Percentiles rank a stretch among this genome's conserved stretches.
These are phyloP conservation scores for Neonectria hederae DNA, from an alignment of 2,329 filamentous ascomycete genomes.

Conservation along the genomic window DNA sequence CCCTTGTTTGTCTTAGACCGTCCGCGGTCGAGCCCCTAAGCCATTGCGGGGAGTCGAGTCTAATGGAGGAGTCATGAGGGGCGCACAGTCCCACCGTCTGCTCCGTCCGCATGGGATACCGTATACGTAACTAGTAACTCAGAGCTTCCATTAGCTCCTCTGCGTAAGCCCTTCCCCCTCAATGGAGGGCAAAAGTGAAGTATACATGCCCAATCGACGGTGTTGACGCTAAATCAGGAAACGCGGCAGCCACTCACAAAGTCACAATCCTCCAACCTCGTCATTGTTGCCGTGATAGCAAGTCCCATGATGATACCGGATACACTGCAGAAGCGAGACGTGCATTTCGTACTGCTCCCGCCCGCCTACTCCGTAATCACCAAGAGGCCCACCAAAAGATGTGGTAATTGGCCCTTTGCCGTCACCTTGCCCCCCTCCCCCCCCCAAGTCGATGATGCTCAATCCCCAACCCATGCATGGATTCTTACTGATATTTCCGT, in stretches of 20 bases:
- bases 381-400: not conserved
- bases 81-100: not conserved
- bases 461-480: slow-evolving; percentile 1
- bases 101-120: not conserved
- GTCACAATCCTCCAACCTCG: not conserved
- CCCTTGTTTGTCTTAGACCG: slow-evolving; percentile 8
- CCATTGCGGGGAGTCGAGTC: slow-evolving; percentile 5
- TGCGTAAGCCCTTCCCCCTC: slow-evolving; percentile 1
- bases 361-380: too few species aligned
- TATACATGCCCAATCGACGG: not conserved
- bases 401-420: slow-evolving; percentile 10
- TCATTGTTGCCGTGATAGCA: slow-evolving; percentile 3
- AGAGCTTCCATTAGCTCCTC: not conserved
- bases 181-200: not conserved
- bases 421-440: slow-evolving; percentile 4
- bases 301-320: not conserved
- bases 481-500: not conserved
- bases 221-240: not conserved
- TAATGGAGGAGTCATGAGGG: slow-evolving; percentile 2
- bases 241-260: not conserved
- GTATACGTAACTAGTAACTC: not conserved
- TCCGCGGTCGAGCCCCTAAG: not conserved
- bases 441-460: slow-evolving; percentile 4
- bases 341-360: slow-evolving; percentile 3
- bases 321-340: not conserved